Percentiles rank a stretch among this genome's conserved stretches.
Conservation (phyloP, 257 asterid species). For the Penstemon eatonii region DNA sequence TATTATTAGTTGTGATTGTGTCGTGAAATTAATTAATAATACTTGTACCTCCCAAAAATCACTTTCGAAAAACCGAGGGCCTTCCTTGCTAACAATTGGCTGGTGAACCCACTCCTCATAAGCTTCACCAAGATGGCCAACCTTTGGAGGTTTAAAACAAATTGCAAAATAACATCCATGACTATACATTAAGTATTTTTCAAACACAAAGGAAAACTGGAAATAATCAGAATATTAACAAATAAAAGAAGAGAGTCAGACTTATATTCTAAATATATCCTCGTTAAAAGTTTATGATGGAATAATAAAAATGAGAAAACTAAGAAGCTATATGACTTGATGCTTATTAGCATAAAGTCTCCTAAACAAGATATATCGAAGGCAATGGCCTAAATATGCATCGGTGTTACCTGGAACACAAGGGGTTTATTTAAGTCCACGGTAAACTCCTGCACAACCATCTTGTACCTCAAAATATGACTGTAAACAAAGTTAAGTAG, state of each 20-base stretch:
- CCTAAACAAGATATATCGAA: not conserved
- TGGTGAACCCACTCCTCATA: constrained; percentile 98
- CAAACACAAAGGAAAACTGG: not conserved
- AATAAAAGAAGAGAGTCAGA: not conserved
- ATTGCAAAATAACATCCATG: not conserved
- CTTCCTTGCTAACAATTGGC: constrained; percentile 81
- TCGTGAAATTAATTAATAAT: not conserved
- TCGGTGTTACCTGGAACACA: constrained; percentile 58
- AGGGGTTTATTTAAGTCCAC: constrained; percentile 74
- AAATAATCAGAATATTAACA: not conserved
- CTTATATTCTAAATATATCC: not conserved
- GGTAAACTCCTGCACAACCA: constrained; percentile 59
- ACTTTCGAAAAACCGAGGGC: constrained; percentile 86
- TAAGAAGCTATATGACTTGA: not conserved
- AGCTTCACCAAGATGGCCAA: constrained; percentile 87
- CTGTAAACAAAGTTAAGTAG: not conserved
- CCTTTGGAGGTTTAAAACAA: constrained; percentile 40
- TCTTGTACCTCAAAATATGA: constrained; percentile 31
- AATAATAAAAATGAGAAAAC: not conserved
- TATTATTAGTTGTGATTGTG: not conserved
- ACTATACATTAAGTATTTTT: not conserved
- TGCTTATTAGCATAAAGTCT: not conserved
- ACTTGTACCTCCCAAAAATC: constrained; percentile 73
- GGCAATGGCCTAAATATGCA: not conserved
- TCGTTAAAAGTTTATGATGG: not conserved